Evolutionary conservation across 2,329 filamentous ascomycete genomes (phyloP).

Genomic region (Epichloe brachyelytri): DNA sequence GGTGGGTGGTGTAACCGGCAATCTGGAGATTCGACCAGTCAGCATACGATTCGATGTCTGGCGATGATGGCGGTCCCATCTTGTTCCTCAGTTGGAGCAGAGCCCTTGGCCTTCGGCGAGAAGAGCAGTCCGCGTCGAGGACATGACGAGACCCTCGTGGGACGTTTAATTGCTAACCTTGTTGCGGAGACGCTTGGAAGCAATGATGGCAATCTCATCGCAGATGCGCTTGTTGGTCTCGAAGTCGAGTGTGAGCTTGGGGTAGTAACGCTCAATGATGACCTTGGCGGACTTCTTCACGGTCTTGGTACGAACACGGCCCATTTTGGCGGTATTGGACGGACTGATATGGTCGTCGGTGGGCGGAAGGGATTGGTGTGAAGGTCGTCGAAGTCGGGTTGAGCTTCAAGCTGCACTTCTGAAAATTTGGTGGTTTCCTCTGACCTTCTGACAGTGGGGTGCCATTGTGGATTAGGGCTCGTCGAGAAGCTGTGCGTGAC

Average conservation of each 20-base stretch:
- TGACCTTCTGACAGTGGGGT: constrained; percentile 8
- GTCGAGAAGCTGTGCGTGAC: constrained; percentile 5
- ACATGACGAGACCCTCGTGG: background rate
- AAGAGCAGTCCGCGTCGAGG: background rate
- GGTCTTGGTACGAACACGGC: constrained; percentile 59
- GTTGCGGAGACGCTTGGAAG: constrained; percentile 97
- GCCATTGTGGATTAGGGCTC: constrained; percentile 19
- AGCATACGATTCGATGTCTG: background rate
- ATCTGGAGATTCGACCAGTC: constrained; percentile 41
- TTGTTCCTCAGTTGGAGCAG: too few species aligned
- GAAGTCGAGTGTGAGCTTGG: constrained; percentile 97
- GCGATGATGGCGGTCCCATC: background rate
- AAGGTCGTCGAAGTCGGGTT: constrained; percentile 6
- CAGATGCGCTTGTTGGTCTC: constrained; percentile 99
- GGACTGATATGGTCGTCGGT: constrained; percentile 21
- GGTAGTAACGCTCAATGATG: constrained; percentile 98
- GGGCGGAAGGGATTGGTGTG: constrained; percentile 15
- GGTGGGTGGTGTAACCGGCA: constrained; percentile 94
- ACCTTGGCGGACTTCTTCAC: constrained; percentile 85
- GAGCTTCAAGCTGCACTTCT: constrained; percentile 7
- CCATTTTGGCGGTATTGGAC: constrained; percentile 48
- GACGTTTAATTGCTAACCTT: constrained; percentile 51
- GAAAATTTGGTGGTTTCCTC: constrained; percentile 18
- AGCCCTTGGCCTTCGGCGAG: too few species aligned
- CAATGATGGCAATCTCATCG: constrained; percentile 99